These are phyloP conservation scores for Aaosphaeria pasadenensis DNA, from an alignment of 2,329 filamentous ascomycete genomes.

Conservation along the genomic window DNA sequence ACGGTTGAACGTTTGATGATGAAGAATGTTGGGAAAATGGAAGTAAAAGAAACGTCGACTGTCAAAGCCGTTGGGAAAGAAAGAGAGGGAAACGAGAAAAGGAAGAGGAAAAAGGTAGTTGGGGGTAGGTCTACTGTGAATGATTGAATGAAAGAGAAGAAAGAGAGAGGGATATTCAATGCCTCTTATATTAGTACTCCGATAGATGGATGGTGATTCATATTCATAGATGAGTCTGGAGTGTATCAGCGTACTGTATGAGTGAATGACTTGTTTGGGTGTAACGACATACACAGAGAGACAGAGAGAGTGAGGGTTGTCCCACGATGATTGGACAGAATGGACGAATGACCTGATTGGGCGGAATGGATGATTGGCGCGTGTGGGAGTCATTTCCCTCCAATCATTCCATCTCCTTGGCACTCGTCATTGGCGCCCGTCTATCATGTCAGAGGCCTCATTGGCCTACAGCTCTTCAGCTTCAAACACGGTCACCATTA, in stretches of 20 bases:
- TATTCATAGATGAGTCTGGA: neutral
- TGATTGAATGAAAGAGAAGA: slow-evolving; percentile 2
- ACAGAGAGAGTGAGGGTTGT: too few species aligned
- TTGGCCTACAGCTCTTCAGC: slow-evolving; percentile 16
- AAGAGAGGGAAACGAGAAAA: slow-evolving; percentile 3
- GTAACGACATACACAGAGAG: neutral
- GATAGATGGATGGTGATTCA: too few species aligned
- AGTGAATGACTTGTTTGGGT: neutral
- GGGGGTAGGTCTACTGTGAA: neutral
- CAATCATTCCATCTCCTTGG: slow-evolving; percentile 15
- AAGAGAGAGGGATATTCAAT: neutral
- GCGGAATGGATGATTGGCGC: neutral
- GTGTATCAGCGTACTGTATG: neutral
- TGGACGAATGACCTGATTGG: too few species aligned
- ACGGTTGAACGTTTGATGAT: neutral
- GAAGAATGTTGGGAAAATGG: neutral
- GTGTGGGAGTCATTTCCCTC: neutral
- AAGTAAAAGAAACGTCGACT: slow-evolving; percentile 8
- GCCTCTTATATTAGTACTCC: too few species aligned
- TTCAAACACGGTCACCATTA: slow-evolving; percentile 8
- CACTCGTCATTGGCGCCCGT: slow-evolving; percentile 24
- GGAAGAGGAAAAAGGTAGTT: neutral
- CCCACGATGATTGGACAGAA: too few species aligned
- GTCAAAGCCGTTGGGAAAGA: slow-evolving; percentile 9
- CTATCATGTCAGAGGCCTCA: slow-evolving; percentile 9